phyloP scores from a whole-genome alignment of 2,329 filamentous ascomycete species.

The Calonectria naviculata region DNA sequence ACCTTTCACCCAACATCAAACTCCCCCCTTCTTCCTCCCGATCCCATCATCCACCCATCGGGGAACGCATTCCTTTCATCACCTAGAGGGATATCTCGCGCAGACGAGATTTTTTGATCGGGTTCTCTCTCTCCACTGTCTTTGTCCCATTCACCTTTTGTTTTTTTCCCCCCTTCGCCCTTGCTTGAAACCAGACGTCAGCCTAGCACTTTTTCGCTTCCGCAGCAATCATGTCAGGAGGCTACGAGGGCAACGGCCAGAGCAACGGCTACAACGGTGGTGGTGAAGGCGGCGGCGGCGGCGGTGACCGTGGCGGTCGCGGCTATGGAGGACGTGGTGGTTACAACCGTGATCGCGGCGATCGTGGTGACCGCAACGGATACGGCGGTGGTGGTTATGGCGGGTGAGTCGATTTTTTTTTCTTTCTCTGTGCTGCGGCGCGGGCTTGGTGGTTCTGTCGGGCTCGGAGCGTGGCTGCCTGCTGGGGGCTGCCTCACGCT shows the following conservation, averaged over 20 bases:
- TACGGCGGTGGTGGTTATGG: slow-evolving; percentile 48
- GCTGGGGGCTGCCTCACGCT: slow-evolving; percentile 6
- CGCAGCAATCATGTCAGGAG: slow-evolving; percentile 57
- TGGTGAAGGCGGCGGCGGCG: slow-evolving; percentile 40
- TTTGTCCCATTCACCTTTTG: slow-evolving; percentile 18
- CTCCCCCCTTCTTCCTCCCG: slow-evolving; percentile 32
- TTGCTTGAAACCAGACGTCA: slow-evolving; percentile 25
- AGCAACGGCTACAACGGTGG: slow-evolving; percentile 42
- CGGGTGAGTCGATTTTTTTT: slow-evolving; percentile 48
- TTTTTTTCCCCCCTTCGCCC: slow-evolving; percentile 19
- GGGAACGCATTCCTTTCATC: slow-evolving; percentile 44
- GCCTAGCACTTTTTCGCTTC: slow-evolving; percentile 26
- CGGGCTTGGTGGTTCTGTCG: slow-evolving; percentile 20
- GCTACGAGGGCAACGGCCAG: slow-evolving; percentile 34
- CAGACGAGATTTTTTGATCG: slow-evolving; percentile 29
- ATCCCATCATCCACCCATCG: slow-evolving; percentile 40
- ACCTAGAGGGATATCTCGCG: slow-evolving; percentile 34
- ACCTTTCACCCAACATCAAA: slow-evolving; percentile 41
- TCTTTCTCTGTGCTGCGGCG: slow-evolving; percentile 9
- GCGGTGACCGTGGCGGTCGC: slow-evolving; percentile 45
- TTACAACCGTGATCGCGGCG: slow-evolving; percentile 55
- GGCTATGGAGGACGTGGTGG: slow-evolving; percentile 47
- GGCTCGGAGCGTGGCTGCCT: slow-evolving; percentile 24
- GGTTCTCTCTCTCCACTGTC: slow-evolving; percentile 34
- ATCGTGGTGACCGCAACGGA: slow-evolving; percentile 58